Evolutionary conservation across 306 rosid genomes (phyloP).

Genomic region (Sicyos edulis): DNA sequence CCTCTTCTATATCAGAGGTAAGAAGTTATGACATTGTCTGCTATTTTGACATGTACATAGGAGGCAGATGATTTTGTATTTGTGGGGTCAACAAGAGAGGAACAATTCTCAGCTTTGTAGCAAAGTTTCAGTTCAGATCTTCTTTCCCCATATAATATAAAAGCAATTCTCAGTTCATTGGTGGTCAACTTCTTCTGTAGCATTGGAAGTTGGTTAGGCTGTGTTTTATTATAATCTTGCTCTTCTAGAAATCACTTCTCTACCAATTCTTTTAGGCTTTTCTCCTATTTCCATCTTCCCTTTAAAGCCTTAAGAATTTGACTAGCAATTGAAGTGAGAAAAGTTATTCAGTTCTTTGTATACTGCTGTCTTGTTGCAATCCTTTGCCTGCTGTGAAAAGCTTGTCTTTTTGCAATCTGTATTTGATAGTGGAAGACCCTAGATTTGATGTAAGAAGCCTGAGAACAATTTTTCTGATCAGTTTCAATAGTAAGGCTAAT

Average conservation of each 20-base stretch:
- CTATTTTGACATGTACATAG: slow-evolving; percentile 35
- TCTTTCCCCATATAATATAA: slow-evolving; percentile 11
- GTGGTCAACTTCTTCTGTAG: neutral
- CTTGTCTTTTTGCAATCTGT: neutral
- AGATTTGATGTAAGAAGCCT: neutral
- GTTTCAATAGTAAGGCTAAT: neutral
- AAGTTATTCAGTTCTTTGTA: neutral
- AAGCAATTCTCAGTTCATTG: slow-evolving; percentile 7
- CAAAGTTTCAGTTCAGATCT: no score
- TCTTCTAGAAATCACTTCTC: neutral
- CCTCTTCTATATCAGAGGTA: slow-evolving; percentile 16
- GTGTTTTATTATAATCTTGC: neutral
- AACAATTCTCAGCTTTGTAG: neutral
- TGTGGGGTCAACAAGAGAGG: slow-evolving; percentile 9
- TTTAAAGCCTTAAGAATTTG: neutral
- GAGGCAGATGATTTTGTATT: slow-evolving; percentile 31
- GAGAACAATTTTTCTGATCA: slow-evolving; percentile 1
- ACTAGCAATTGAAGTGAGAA: slow-evolving; percentile 6
- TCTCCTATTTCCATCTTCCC: neutral
- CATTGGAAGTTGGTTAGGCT: slow-evolving; percentile 7
- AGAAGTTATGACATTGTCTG: slow-evolving; percentile 22
- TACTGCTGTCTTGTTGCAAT: slow-evolving; percentile 3
- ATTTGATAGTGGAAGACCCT: neutral
- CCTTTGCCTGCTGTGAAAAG: neutral
- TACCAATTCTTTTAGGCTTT: slow-evolving; percentile 2